Conservation (phyloP, 805 yeast genomes). For the Ogataea angusta region DNA sequence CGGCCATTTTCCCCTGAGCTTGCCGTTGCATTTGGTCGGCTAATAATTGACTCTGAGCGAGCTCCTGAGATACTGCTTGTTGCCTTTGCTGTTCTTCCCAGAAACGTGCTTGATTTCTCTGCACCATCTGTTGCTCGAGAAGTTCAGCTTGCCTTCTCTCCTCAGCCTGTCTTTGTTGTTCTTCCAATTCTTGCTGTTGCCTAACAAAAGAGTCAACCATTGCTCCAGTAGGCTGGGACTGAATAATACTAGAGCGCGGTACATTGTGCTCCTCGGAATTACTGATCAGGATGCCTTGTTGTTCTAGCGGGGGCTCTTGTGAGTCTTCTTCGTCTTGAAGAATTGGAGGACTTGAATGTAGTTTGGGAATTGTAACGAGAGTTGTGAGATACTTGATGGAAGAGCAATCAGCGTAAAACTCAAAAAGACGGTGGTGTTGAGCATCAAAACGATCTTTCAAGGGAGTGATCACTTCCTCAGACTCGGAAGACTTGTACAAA, state of each 20-base stretch:
- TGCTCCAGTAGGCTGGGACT: slow-evolving; percentile 55
- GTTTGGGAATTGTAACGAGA: slow-evolving; percentile 73
- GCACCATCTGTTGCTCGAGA: slow-evolving; percentile 63
- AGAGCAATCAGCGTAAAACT: slow-evolving; percentile 87
- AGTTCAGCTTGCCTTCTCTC: slow-evolving; percentile 64
- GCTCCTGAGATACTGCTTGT: slow-evolving; percentile 64
- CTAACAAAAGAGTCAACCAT: slow-evolving; percentile 34
- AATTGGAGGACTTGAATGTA: slow-evolving; percentile 58
- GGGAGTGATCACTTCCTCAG: slow-evolving; percentile 73
- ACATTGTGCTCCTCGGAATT: too few species aligned
- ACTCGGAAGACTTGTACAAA: slow-evolving; percentile 67
- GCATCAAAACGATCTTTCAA: slow-evolving; percentile 66
- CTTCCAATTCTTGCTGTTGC: slow-evolving; percentile 20
- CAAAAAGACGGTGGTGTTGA: slow-evolving; percentile 68
- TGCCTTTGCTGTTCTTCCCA: slow-evolving; percentile 72
- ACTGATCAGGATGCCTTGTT: too few species aligned
- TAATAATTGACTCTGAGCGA: slow-evolving; percentile 65
- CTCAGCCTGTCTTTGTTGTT: slow-evolving; percentile 52
- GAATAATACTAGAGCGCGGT: slow-evolving; percentile 12
- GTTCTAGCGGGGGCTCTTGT: too few species aligned
- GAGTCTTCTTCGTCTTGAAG: slow-evolving; percentile 35
- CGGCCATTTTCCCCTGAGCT: slow-evolving; percentile 74
- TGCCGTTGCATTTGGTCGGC: slow-evolving; percentile 69
- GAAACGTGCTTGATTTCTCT: slow-evolving; percentile 66
- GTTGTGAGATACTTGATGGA: slow-evolving; percentile 77